A percentile compares a stretch with the other conserved stretches of the same genome.
Conservation (phyloP, 371 early-diverging fungal species). For the Mortierella sp. region DNA sequence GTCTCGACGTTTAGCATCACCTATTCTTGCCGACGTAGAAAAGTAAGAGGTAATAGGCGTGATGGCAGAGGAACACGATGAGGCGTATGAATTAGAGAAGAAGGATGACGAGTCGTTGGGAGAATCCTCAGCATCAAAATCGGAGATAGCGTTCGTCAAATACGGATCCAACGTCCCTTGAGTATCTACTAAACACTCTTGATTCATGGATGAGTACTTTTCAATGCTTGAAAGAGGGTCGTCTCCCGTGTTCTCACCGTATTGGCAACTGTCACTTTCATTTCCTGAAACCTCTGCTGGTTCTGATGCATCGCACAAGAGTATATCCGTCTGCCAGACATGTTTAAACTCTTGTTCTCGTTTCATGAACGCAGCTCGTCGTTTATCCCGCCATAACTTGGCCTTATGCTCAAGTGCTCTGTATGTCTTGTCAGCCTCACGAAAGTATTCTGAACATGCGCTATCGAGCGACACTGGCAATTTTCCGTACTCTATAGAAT, state of each 20-base stretch:
- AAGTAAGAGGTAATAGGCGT: too few species aligned
- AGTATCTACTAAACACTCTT: too few species aligned
- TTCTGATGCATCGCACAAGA: neutral
- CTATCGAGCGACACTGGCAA: slow-evolving; percentile 31
- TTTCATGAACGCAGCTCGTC: neutral
- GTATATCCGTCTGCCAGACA: neutral
- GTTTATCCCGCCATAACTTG: slow-evolving; percentile 26
- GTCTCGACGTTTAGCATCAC: too few species aligned
- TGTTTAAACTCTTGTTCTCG: slow-evolving; percentile 23
- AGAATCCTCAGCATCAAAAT: neutral
- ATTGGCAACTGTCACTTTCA: neutral
- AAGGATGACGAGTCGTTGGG: neutral
- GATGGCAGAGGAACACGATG: too few species aligned
- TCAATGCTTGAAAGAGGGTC: neutral
- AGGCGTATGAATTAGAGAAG: too few species aligned
- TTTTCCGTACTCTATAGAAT: slow-evolving; percentile 33
- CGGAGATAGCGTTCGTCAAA: too few species aligned
- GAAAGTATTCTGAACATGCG: slow-evolving; percentile 47
- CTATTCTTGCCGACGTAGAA: too few species aligned
- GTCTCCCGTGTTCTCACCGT: too few species aligned
- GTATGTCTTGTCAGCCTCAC: slow-evolving; percentile 34
- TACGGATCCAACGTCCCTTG: too few species aligned
- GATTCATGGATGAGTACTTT: too few species aligned
- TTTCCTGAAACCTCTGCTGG: neutral
- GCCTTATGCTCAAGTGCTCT: slow-evolving; percentile 27